Evolutionary conservation across 176 grass and related monocot species (phyloP).

Genomic region (Elymus sibiricus): DNA sequence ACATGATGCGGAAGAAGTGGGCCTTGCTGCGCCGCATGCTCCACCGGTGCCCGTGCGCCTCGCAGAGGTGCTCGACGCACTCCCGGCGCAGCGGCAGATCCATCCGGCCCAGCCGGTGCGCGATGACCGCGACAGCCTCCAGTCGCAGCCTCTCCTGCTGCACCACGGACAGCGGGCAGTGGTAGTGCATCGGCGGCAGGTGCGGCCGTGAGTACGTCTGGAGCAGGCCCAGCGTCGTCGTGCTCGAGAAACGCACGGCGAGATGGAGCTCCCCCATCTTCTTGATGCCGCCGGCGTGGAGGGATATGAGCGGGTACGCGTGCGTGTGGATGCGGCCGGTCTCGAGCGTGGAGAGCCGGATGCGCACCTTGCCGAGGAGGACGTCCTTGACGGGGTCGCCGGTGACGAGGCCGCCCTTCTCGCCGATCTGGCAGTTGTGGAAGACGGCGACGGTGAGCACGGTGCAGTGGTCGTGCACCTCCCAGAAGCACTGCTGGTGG

Average conservation of each 20-base stretch:
- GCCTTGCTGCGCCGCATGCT: slow-evolving; percentile 87
- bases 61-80: slow-evolving; percentile 76
- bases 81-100: slow-evolving; percentile 68
- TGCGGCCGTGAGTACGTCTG: slow-evolving; percentile 48
- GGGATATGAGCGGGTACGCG: slow-evolving; percentile 62
- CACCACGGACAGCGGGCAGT: slow-evolving; percentile 49
- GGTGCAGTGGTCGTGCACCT: slow-evolving; percentile 72
- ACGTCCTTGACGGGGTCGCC: slow-evolving; percentile 61
- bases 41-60: slow-evolving; percentile 55
- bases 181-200: slow-evolving; percentile 71
- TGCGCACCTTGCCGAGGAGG: slow-evolving; percentile 73
- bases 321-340: slow-evolving; percentile 71
- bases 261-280: slow-evolving; percentile 78
- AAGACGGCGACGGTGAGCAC: slow-evolving; percentile 83
- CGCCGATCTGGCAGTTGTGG: slow-evolving; percentile 72
- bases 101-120: slow-evolving; percentile 61
- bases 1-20: slow-evolving; percentile 72
- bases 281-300: slow-evolving; percentile 57
- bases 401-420: slow-evolving; percentile 45
- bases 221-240: slow-evolving; percentile 50
- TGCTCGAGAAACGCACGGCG: slow-evolving; percentile 58
- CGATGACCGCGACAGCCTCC: slow-evolving; percentile 56
- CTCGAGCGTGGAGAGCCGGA: slow-evolving; percentile 79
- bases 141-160: slow-evolving; percentile 61
- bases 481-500: slow-evolving; percentile 82